Evolutionary conservation across 257 asterid species (phyloP), one percentile per base, ranked within the genome.

Genomic region (Dorcoceras hygrometricum): DNA sequence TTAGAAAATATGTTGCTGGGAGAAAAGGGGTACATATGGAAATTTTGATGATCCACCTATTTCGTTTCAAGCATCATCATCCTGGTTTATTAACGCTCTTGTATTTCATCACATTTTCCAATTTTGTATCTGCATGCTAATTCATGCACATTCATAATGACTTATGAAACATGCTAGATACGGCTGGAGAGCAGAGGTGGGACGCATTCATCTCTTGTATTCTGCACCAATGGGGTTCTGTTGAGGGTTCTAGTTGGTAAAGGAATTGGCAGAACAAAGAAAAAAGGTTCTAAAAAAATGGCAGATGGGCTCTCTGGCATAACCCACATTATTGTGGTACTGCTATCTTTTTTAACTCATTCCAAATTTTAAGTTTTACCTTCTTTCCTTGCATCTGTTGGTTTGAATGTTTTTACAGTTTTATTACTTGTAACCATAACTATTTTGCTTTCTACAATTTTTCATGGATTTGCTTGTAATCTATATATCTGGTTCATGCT

Each of bases 281-380:
- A 67, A 67, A 71, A 73, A 66, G 66, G 78, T 68, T 73, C 80
- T 2, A 69, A 76, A 68, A 80, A 65, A 66, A 66, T 8, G 70
- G 60, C 43, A 57, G 79, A 54, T 72, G 67, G 74, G 66, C n/a
- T 84, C 68, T 78, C 89, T 29, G 90, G 77, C 58, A 77, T 93
- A 36, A 90, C 96, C 77, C 97, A 90, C 81, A 88, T 93, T 68
- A 76, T 93, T 81, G 97, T 93, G 99, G 99, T 93, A 89, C 53
- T 63, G 19, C 61, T 62, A 22, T 62, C 66, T 71, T 59, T 36
- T 68, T 62, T 28, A 11, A 54, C 20, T 14, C 62, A 31, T 59
- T n/a, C 31, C 54, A 46, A 67, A 56, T 73, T 39, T 65, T 73
- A 34, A 56, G 67, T 80, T 74, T 61, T 70, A 46, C 24, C 32